phyloP scores from a whole-genome alignment of 1,284 basidiomycete species.

The Schizophyllum amplum region DNA sequence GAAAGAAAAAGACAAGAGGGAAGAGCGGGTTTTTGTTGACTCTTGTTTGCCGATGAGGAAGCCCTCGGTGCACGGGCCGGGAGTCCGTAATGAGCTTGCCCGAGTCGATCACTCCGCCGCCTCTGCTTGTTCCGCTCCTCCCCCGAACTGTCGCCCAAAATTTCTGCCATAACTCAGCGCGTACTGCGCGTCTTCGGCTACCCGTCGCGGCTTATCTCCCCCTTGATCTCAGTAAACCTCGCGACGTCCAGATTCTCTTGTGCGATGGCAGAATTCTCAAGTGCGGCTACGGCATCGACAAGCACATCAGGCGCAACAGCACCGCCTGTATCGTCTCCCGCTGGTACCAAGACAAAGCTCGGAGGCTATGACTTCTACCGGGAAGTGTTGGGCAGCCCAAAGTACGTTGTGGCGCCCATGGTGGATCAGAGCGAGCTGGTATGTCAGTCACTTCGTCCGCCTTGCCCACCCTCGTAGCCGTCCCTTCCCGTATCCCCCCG shows the following conservation, averaged over 20 bases:
- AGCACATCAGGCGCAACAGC: neutral
- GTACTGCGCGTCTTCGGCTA: neutral
- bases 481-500: neutral
- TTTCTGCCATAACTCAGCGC: neutral
- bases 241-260: neutral
- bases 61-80: too few species aligned
- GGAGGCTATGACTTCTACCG: conserved; percentile 79
- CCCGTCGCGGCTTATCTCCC: too few species aligned
- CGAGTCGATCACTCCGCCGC: neutral
- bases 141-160: neutral
- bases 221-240: neutral
- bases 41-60: neutral
- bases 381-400: conserved; percentile 72
- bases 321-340: too few species aligned
- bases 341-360: conserved; percentile 53
- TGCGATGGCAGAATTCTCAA: neutral
- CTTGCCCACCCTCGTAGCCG: neutral
- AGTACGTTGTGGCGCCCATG: conserved; percentile 93
- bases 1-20: too few species aligned
- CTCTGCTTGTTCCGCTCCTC: neutral
- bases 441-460: conserved; percentile 20
- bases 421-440: conserved; percentile 96
- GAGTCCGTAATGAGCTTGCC: neutral
- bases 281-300: neutral
- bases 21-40: neutral